phyloP scores from a whole-genome alignment of 2,329 filamentous ascomycete genomes.

The Emmonsia crescens region DNA sequence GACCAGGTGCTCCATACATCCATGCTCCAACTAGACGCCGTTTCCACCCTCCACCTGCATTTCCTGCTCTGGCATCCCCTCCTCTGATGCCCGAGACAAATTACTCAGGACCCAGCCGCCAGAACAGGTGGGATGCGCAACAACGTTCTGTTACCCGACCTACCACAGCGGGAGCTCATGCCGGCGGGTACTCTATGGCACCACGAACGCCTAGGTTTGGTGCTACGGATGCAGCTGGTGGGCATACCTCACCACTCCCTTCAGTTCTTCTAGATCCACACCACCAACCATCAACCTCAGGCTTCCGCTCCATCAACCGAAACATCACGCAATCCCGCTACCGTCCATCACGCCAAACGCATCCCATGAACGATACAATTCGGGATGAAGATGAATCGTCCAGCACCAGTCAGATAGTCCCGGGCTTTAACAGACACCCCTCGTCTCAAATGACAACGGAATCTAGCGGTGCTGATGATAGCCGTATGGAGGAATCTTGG shows the following conservation, averaged over 20 bases:
- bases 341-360: slow-evolving; percentile 20
- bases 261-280: slow-evolving; percentile 39
- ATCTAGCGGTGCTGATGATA: slow-evolving; percentile 37
- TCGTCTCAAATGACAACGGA: slow-evolving; percentile 20
- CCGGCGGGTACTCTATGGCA: slow-evolving; percentile 20
- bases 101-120: background rate
- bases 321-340: slow-evolving; percentile 20
- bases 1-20: slow-evolving; percentile 53
- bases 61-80: slow-evolving; percentile 54
- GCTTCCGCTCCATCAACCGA: slow-evolving; percentile 23
- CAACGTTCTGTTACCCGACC: slow-evolving; percentile 12
- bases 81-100: slow-evolving; percentile 14
- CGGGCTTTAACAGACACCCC: slow-evolving; percentile 13
- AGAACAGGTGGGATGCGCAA: slow-evolving; percentile 21
- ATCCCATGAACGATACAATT: slow-evolving; percentile 20
- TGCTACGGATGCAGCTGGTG: slow-evolving; percentile 7
- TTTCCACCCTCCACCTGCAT: slow-evolving; percentile 65
- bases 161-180: slow-evolving; percentile 12
- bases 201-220: slow-evolving; percentile 19
- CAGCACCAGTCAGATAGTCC: slow-evolving; percentile 8
- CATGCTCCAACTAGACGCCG: slow-evolving; percentile 36
- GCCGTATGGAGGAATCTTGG: slow-evolving; percentile 47
- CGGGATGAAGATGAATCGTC: slow-evolving; percentile 22
- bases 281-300: slow-evolving; percentile 34
- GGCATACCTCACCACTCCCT: slow-evolving; percentile 27